Percentiles rank a stretch among this genome's conserved stretches.
Evolutionary conservation across 106 monocot genomes (phyloP).

Genomic region (Vanilla planifolia): DNA sequence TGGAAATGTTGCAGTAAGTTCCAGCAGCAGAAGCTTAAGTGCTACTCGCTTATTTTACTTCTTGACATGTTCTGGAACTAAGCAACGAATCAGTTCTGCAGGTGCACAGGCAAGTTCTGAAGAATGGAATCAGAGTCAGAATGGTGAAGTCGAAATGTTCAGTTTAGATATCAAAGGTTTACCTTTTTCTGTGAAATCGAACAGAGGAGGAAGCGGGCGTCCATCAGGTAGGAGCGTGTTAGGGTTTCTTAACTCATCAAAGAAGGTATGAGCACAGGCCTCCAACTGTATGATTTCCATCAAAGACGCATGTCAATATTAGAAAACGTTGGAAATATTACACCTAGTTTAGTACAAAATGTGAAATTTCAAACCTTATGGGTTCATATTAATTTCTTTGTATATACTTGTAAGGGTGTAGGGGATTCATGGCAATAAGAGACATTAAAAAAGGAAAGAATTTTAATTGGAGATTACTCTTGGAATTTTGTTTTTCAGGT

Average conservation of each 20-base stretch:
- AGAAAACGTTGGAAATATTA: too few relatives aligned
- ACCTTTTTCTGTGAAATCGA: conserved; percentile 58
- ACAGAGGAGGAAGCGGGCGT: conserved; percentile 49
- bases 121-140: neutral
- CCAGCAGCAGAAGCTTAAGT: too few relatives aligned
- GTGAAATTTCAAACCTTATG: too few relatives aligned
- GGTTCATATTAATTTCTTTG: too few relatives aligned
- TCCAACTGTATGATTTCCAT: conserved; percentile 39
- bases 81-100: conserved; percentile 9
- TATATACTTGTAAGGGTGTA: too few relatives aligned
- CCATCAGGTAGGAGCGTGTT: conserved; percentile 58
- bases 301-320: neutral
- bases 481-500: too few relatives aligned
- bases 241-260: conserved; percentile 63
- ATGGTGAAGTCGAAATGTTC: neutral
- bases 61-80: conserved; percentile 1
- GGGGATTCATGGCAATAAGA: too few relatives aligned
- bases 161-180: neutral
- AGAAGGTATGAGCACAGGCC: conserved; percentile 69
- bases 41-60: neutral
- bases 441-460: too few relatives aligned
- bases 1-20: too few relatives aligned
- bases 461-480: too few relatives aligned
- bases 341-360: too few relatives aligned
- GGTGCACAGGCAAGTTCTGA: conserved; percentile 13